These are phyloP conservation scores for Leccinum aurantiacum DNA, from an alignment of 768 basidiomycete genomes.

Conservation along the genomic window DNA sequence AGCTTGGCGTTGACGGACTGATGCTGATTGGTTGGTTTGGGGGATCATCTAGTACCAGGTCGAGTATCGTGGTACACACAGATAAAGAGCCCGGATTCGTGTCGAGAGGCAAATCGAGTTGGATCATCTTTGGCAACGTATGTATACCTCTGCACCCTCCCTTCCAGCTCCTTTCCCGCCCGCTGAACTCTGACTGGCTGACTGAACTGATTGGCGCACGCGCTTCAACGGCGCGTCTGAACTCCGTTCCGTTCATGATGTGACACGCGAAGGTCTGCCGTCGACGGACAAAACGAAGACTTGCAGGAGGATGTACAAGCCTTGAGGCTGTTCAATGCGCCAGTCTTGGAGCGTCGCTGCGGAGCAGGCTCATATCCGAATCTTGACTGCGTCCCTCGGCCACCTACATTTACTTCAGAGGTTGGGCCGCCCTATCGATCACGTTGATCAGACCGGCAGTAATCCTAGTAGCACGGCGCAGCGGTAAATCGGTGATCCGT, in stretches of 20 bases:
- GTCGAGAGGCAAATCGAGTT: conserved; percentile 91
- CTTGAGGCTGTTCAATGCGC: no score
- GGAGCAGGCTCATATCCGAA: no score
- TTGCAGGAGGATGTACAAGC: conserved; percentile 87
- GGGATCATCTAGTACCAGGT: conserved; percentile 71
- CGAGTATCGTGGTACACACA: conserved; percentile 95
- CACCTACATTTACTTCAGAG: no score
- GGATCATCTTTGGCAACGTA: conserved; percentile 85
- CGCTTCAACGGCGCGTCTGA: no score
- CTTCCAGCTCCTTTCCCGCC: neutral
- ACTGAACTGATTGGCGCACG: neutral
- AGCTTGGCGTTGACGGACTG: conserved; percentile 75
- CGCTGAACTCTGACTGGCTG: neutral
- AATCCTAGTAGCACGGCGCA: no score
- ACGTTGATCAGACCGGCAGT: no score
- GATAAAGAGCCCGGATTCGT: conserved; percentile 93
- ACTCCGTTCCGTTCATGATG: conserved; percentile 64
- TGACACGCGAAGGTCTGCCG: conserved; percentile 95
- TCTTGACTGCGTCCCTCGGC: no score
- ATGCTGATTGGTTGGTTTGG: neutral
- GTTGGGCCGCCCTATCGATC: no score
- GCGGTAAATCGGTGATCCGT: no score
- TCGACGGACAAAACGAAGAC: conserved; percentile 98
- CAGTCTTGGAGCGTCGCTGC: no score
- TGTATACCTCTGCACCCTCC: neutral